Percentiles rank a stretch among this genome's conserved stretches.
Evolutionary conservation across 768 basidiomycete species (phyloP).

Genomic region (Solioccasus polychromus): DNA sequence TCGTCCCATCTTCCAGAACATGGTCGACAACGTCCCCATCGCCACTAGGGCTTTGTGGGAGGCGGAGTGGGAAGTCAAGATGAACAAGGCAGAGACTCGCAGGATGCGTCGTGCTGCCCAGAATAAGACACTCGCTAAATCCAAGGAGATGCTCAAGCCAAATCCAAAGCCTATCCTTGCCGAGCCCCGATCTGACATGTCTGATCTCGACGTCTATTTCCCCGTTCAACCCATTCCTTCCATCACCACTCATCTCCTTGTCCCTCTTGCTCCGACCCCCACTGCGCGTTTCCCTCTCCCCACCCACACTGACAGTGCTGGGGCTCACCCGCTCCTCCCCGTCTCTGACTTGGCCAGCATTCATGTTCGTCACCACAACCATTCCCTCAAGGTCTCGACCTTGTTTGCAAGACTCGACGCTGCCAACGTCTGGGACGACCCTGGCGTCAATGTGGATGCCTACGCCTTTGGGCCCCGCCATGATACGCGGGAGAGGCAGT

Average conservation of each 20-base stretch:
- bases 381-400: slow-evolving; percentile 62
- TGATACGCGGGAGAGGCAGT: slow-evolving; percentile 44
- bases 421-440: slow-evolving; percentile 57
- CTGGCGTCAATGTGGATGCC: slow-evolving; percentile 51
- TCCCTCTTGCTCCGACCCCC: slow-evolving; percentile 77
- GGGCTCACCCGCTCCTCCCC: slow-evolving; percentile 45
- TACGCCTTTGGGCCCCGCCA: slow-evolving; percentile 53
- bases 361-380: slow-evolving; percentile 51
- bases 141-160: slow-evolving; percentile 30
- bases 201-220: slow-evolving; percentile 65
- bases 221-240: slow-evolving; percentile 30
- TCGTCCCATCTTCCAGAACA: slow-evolving; percentile 74
- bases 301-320: slow-evolving; percentile 13
- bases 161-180: slow-evolving; percentile 9
- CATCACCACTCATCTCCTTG: slow-evolving; percentile 65
- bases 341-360: slow-evolving; percentile 48
- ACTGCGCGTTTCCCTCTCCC: slow-evolving; percentile 61
- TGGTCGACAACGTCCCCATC: slow-evolving; percentile 80
- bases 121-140: slow-evolving; percentile 17
- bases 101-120: slow-evolving; percentile 23
- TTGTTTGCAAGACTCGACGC: slow-evolving; percentile 71
- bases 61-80: slow-evolving; percentile 63
- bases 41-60: slow-evolving; percentile 71
- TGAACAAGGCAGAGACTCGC: slow-evolving; percentile 40
- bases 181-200: slow-evolving; percentile 23